Percentiles rank a stretch among this genome's conserved stretches.
Conservation (phyloP, 2,329 filamentous ascomycete species). For the Microdochium trichocladiopsis region DNA sequence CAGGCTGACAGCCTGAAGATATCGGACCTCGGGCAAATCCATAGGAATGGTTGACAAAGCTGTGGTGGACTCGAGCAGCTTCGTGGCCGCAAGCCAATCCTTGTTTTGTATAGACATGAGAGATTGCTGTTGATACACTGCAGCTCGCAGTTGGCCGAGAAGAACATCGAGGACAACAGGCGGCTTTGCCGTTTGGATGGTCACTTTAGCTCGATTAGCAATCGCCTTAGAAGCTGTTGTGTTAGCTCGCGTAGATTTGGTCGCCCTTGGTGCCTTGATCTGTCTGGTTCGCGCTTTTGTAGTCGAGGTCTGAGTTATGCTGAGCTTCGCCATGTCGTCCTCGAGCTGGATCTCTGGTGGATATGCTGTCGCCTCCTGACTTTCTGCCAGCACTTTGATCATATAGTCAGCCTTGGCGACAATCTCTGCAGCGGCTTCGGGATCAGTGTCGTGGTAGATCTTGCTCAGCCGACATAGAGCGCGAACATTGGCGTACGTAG, state of each 20-base stretch:
- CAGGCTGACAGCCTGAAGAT: slow-evolving; percentile 61
- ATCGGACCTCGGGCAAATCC: slow-evolving; percentile 39
- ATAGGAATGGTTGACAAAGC: slow-evolving; percentile 32
- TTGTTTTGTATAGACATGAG: slow-evolving; percentile 38
- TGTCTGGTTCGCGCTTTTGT: slow-evolving; percentile 10
- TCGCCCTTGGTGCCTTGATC: slow-evolving; percentile 9
- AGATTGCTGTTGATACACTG: slow-evolving; percentile 34
- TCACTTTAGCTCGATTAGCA: slow-evolving; percentile 1
- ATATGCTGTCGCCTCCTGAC: slow-evolving; percentile 5
- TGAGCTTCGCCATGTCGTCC: slow-evolving; percentile 25
- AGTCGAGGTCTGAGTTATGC: slow-evolving; percentile 20
- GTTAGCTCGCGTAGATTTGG: slow-evolving; percentile 15
- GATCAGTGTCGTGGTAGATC: slow-evolving; percentile 43
- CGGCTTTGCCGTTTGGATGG: slow-evolving; percentile 6
- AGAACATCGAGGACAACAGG: slow-evolving; percentile 20
- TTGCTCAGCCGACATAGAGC: slow-evolving; percentile 50
- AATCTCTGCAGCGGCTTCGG: slow-evolving; percentile 33
- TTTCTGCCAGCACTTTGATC: slow-evolving; percentile 25
- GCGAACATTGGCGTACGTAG: slow-evolving; percentile 33
- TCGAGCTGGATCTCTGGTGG: slow-evolving; percentile 20
- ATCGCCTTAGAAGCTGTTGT: slow-evolving; percentile 3
- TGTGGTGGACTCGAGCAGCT: slow-evolving; percentile 43
- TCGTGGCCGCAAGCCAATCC: slow-evolving; percentile 52
- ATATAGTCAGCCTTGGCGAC: slow-evolving; percentile 42
- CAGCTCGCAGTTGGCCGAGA: slow-evolving; percentile 27